Evolutionary conservation across 768 basidiomycete genomes (phyloP), one percentile per base, ranked within the genome.

Genomic region (Rhizopogon sp.): DNA sequence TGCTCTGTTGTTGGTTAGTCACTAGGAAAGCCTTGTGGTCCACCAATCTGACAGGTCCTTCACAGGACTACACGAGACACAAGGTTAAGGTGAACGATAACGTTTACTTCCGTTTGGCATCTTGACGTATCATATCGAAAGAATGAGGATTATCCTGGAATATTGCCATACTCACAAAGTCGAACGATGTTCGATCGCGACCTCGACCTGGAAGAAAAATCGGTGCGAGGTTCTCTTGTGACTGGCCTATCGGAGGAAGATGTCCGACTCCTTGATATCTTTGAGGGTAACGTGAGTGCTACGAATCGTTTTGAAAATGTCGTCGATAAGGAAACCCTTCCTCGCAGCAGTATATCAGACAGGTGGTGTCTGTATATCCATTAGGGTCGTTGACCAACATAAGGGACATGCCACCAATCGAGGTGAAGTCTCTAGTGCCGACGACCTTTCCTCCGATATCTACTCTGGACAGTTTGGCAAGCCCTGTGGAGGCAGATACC

Each of bases 121-220:
- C 44, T 57, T 28, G 13, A 54, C 52, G 46, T 37, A 40, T 40
- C 54, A 33, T 25, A 56, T 33, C 55, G 45, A 17, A 55, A 89
- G 86, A 55, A 62, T 42, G 84, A 76, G 42, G 92, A 93, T 64
- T 98, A 96, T 64, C 95, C 95, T 0, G 95, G 85, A 0, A 77
- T 97, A 25, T 65, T 96, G 10, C 82, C 88, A 1, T 80, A 79
- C 52, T 68, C 72, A 4, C 70, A 74, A 55, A 82, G 83, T 41
- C 64, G 71, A 40, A 59, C 56, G 1, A 65, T 89, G 10, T 77
- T 87, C 39, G 64, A 74, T 3, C 70, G 71, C 10, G 76, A 81
- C 6, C 72, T 91, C n/a, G 64, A 65, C 2, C 66, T 60, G 1
- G 85, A 89, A 49, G 88, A 93, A 47, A 76, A 75, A 43, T 81